Evolutionary conservation across 139 green algal species (phyloP).

Genomic region (Closterium sp.): DNA sequence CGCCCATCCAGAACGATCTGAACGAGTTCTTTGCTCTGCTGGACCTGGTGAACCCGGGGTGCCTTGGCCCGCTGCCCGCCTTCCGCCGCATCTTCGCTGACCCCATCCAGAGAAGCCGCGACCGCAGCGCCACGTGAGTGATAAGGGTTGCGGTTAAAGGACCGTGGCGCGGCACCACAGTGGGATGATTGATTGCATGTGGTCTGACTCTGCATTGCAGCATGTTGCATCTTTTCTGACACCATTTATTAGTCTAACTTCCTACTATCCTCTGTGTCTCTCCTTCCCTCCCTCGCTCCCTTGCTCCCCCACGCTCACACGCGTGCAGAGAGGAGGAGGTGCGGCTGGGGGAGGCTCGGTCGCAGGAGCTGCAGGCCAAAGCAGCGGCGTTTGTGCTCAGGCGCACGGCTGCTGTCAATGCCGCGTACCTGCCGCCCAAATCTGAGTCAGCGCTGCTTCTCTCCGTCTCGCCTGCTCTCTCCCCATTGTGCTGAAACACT

Average conservation of each 20-base stretch:
- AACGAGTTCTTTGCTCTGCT: constrained; percentile 88
- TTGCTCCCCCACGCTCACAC: no score
- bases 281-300: not conserved
- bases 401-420: constrained; percentile 89
- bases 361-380: constrained; percentile 73
- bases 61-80: constrained; percentile 74
- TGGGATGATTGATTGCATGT: not conserved
- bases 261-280: not conserved
- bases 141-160: no score
- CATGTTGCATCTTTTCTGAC: not conserved
- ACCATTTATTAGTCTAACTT: no score
- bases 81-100: constrained; percentile 69
- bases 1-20: constrained; percentile 93
- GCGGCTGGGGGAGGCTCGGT: constrained; percentile 64
- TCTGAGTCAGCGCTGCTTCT: constrained; percentile 36
- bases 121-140: constrained; percentile 82
- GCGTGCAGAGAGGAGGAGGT: constrained; percentile 38
- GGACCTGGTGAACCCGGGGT: constrained; percentile 88
- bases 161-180: no score
- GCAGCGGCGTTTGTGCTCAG: constrained; percentile 95
- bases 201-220: not conserved
- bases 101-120: constrained; percentile 72
- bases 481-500: not conserved
- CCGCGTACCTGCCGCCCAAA: constrained; percentile 93
- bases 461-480: not conserved